phyloP scores from a whole-genome alignment of 305 asterid genomes.

The Lippia alba region DNA sequence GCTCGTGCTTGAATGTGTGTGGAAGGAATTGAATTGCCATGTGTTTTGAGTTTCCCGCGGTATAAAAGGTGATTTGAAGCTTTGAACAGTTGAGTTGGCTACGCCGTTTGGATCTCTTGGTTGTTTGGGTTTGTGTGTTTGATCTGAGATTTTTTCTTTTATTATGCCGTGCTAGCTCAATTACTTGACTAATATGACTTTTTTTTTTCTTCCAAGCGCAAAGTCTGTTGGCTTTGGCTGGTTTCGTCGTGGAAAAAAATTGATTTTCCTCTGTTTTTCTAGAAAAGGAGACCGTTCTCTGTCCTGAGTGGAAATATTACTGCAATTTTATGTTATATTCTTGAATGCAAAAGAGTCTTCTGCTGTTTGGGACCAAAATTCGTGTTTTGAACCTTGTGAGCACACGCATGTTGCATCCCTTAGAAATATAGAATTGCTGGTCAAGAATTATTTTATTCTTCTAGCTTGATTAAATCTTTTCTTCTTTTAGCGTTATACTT shows the following conservation, averaged over 20 bases:
- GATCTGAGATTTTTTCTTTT: constrained; percentile 2
- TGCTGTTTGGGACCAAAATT: not conserved
- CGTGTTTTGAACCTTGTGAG: not conserved
- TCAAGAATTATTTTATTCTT: not conserved
- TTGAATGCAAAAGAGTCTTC: too few relatives aligned
- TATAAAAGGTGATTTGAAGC: constrained; percentile 7
- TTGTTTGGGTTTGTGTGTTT: not conserved
- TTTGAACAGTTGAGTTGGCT: not conserved
- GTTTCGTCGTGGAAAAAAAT: not conserved
- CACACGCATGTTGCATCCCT: not conserved
- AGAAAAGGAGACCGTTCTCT: not conserved
- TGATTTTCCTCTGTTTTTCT: not conserved
- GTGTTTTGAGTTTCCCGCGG: not conserved
- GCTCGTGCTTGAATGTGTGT: not conserved
- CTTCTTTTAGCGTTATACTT: not conserved
- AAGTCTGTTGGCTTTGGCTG: not conserved
- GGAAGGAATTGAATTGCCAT: constrained; percentile 14
- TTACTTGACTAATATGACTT: not conserved
- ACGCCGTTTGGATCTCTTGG: constrained; percentile 11
- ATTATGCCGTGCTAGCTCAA: not conserved
- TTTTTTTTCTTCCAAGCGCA: not conserved
- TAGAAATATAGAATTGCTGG: not conserved
- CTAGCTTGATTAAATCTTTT: not conserved
- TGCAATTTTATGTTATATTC: not conserved
- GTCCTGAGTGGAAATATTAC: not conserved